A percentile compares a stretch with the other conserved stretches of the same genome.
phyloP scores from a whole-genome alignment of 2,329 filamentous ascomycete genomes.

The Aureobasidium sp. region DNA sequence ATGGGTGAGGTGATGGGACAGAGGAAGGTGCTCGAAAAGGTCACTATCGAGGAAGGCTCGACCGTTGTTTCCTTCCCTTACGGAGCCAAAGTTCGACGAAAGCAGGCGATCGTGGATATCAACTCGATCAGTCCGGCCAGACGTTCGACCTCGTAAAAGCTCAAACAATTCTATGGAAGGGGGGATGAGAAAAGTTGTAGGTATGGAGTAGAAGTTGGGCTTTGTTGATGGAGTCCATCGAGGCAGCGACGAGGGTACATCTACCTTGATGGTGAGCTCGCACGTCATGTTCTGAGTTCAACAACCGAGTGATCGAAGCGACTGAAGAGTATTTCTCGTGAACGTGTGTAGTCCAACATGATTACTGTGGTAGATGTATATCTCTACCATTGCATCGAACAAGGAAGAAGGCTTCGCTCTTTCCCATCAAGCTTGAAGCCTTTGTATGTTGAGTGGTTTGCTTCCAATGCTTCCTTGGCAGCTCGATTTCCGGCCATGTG shows the following conservation, averaged over 20 bases:
- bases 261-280: conserved; percentile 14
- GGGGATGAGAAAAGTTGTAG: too few relatives aligned
- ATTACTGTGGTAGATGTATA: background rate
- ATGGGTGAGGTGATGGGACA: background rate
- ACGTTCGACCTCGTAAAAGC: conserved; percentile 1
- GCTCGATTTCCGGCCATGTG: background rate
- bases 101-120: background rate
- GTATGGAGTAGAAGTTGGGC: background rate
- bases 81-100: background rate
- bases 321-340: background rate
- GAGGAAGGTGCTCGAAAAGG: background rate
- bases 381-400: background rate
- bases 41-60: background rate
- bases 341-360: background rate
- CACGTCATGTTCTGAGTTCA: conserved; percentile 7
- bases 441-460: background rate
- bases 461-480: conserved; percentile 1
- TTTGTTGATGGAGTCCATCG: background rate
- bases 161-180: background rate
- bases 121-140: background rate
- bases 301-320: background rate
- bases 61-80: background rate
- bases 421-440: background rate
- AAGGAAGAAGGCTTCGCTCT: background rate
- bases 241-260: background rate